Conservation (phyloP, 129 eudicot genomes). For the Escallonia rubra region DNA sequence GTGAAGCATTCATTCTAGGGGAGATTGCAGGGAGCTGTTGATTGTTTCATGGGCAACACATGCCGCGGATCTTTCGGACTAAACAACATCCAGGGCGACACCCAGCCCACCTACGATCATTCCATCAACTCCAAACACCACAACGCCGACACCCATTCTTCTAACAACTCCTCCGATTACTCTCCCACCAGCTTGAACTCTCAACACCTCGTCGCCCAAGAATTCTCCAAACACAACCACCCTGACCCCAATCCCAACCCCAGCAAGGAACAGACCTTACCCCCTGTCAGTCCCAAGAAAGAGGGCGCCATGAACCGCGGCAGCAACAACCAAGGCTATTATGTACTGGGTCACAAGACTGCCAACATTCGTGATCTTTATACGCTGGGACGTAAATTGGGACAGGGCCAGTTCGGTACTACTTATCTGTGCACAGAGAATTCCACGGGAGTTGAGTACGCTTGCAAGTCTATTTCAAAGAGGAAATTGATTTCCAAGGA, state of each 20-base stretch:
- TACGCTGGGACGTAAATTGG: slow-evolving; percentile 66
- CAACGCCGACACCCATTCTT: slow-evolving; percentile 24
- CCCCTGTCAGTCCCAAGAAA: slow-evolving; percentile 40
- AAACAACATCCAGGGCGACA: slow-evolving; percentile 56
- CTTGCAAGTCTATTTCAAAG: slow-evolving; percentile 83
- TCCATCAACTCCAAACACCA: slow-evolving; percentile 25
- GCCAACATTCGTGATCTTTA: slow-evolving; percentile 72
- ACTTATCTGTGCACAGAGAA: slow-evolving; percentile 73
- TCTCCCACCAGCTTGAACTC: slow-evolving; percentile 50
- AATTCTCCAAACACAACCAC: slow-evolving; percentile 43
- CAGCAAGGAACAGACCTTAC: slow-evolving; percentile 15
- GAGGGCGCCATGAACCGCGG: slow-evolving; percentile 53
- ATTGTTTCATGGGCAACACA: slow-evolving; percentile 92
- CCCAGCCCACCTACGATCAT: slow-evolving; percentile 62
- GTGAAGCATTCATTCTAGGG: slow-evolving; percentile 6
- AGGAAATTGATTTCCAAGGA: slow-evolving; percentile 76
- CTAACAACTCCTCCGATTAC: slow-evolving; percentile 37
- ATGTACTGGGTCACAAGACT: slow-evolving; percentile 76
- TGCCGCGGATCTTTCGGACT: slow-evolving; percentile 81
- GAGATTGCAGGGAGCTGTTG: slow-evolving; percentile 18
- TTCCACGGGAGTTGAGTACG: slow-evolving; percentile 58
- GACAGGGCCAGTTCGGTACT: slow-evolving; percentile 90
- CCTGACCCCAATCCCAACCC: slow-evolving; percentile 8
- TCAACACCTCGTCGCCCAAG: slow-evolving; percentile 55
- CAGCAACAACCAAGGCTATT: slow-evolving; percentile 41